These are phyloP conservation scores for Lyophyllum shimeji DNA, from an alignment of 768 basidiomycete genomes.

Conservation along the genomic window DNA sequence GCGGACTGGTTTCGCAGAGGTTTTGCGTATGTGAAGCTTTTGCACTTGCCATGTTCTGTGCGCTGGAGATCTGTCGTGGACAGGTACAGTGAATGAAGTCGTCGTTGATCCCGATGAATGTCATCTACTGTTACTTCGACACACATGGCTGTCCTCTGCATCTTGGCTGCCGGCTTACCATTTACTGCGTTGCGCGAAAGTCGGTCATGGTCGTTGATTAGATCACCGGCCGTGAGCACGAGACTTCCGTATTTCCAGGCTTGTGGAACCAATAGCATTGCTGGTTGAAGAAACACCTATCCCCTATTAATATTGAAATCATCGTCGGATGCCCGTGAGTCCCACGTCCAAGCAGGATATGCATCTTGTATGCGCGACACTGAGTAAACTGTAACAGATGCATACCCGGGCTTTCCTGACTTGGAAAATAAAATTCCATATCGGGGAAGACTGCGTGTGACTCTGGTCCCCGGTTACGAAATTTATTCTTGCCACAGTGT, in stretches of 20 bases:
- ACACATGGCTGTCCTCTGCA: neutral
- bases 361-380: neutral
- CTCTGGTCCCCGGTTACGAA: no score
- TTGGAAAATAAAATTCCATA: neutral
- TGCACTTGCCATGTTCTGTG: no score
- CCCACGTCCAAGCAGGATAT: neutral
- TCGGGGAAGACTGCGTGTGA: neutral
- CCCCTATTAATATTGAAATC: no score
- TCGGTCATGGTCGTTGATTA: neutral
- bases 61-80: no score
- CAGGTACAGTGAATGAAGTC: no score
- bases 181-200: neutral
- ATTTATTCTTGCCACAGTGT: no score
- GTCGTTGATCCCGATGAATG: neutral
- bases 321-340: neutral
- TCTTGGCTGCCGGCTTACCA: neutral
- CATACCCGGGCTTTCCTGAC: neutral
- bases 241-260: neutral
- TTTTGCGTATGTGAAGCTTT: neutral
- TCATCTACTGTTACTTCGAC: neutral
- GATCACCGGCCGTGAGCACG: neutral
- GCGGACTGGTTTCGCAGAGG: neutral
- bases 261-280: neutral
- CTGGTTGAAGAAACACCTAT: neutral
- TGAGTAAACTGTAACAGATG: neutral